Conservation (phyloP, 2,329 filamentous ascomycete genomes). For the Sporothrix brunneoviolacea region DNA sequence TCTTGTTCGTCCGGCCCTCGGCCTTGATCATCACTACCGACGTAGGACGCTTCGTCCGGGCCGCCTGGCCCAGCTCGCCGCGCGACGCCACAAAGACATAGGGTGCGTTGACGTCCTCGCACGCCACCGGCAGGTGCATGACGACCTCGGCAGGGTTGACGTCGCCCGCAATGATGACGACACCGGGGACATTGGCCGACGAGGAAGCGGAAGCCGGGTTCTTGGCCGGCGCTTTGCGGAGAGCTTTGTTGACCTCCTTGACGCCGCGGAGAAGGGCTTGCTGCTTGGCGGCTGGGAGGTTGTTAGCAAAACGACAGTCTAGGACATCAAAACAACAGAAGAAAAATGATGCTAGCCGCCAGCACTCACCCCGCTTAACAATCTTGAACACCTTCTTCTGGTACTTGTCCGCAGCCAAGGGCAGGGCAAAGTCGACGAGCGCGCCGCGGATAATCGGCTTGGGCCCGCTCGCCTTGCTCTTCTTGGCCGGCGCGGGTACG, state of each 20-base stretch:
- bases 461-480: slow-evolving; percentile 19
- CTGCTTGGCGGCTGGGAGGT: slow-evolving; percentile 72
- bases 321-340: slow-evolving; percentile 8
- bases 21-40: slow-evolving; percentile 79
- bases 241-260: slow-evolving; percentile 97
- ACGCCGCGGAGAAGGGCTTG: slow-evolving; percentile 96
- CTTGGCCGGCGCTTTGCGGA: slow-evolving; percentile 78
- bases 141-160: slow-evolving; percentile 99
- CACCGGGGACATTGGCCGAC: slow-evolving; percentile 49
- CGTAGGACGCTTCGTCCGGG: slow-evolving; percentile 91
- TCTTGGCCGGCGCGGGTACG: slow-evolving; percentile 36
- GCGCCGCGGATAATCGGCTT: slow-evolving; percentile 31
- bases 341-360: no score
- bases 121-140: slow-evolving; percentile 93
- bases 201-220: slow-evolving; percentile 49
- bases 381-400: slow-evolving; percentile 61
- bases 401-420: slow-evolving; percentile 72
- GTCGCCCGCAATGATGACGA: slow-evolving; percentile 91
- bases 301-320: slow-evolving; percentile 17
- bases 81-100: slow-evolving; percentile 93
- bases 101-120: slow-evolving; percentile 95
- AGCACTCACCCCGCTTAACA: slow-evolving; percentile 51
- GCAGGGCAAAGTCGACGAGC: slow-evolving; percentile 77
- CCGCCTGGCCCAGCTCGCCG: slow-evolving; percentile 87
- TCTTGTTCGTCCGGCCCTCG: slow-evolving; percentile 41